A percentile compares a stretch with the other conserved stretches of the same genome.
Conservation (phyloP, 2,329 filamentous ascomycete species). For the Pleurostoma richardsiae region DNA sequence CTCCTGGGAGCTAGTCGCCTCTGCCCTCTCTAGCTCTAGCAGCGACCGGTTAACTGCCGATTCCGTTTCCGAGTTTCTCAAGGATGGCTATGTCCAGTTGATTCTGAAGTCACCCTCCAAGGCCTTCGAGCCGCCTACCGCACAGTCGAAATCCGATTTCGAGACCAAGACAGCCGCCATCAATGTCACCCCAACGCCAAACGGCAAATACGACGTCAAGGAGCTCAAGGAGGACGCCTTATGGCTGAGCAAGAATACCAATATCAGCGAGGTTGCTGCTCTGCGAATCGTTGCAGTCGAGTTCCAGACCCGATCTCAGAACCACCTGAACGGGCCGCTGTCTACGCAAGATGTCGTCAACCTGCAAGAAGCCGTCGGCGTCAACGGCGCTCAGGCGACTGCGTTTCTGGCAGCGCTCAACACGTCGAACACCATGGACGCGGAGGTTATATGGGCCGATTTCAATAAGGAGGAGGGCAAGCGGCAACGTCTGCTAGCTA, state of each 20-base stretch:
- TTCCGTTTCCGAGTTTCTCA: constrained; percentile 64
- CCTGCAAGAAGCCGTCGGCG: constrained; percentile 67
- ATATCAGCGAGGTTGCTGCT: constrained; percentile 76
- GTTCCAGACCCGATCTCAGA: constrained; percentile 74
- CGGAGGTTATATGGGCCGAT: constrained; percentile 48
- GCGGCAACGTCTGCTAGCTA: constrained; percentile 61
- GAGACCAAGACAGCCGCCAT: constrained; percentile 85
- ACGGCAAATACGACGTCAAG: constrained; percentile 66
- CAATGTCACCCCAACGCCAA: constrained; percentile 66
- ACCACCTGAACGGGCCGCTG: constrained; percentile 64
- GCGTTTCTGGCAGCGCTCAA: constrained; percentile 50
- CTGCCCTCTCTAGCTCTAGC: constrained; percentile 50
- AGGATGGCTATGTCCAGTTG: constrained; percentile 61
- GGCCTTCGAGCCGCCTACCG: constrained; percentile 59
- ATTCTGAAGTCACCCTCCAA: constrained; percentile 65
- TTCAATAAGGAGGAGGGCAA: constrained; percentile 61
- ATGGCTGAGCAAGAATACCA: constrained; percentile 77
- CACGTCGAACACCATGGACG: constrained; percentile 39
- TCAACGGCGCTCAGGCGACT: constrained; percentile 54
- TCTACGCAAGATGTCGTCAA: constrained; percentile 75
- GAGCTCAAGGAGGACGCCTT: constrained; percentile 78
- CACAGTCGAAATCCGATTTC: constrained; percentile 65
- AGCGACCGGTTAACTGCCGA: constrained; percentile 47
- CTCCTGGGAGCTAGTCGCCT: constrained; percentile 58
- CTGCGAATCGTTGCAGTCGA: constrained; percentile 77